Conservation (phyloP, 495 filamentous ascomycete species). For the Penicillium ochrochloron region DNA sequence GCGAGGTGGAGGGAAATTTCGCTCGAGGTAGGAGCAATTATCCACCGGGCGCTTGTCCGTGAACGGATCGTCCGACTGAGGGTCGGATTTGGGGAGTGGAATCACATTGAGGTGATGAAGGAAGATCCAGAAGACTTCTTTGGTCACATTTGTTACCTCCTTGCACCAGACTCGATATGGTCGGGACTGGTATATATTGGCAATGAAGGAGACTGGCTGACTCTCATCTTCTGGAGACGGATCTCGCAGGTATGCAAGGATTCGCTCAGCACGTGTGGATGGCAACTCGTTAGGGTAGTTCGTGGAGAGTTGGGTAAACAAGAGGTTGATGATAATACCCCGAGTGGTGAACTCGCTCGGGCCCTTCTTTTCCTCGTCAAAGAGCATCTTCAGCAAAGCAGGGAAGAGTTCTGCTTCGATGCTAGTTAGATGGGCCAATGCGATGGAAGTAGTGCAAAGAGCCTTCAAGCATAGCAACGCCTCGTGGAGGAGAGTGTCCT, state of each 20-base stretch:
- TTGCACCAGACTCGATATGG: conserved; percentile 94
- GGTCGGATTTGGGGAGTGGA: conserved; percentile 48
- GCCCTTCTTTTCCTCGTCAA: conserved; percentile 95
- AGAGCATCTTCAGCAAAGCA: conserved; percentile 83
- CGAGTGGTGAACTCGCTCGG: conserved; percentile 95
- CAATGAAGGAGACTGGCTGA: conserved; percentile 81
- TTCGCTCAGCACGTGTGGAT: conserved; percentile 62
- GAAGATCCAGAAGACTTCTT: conserved; percentile 99
- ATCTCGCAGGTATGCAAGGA: conserved; percentile 81
- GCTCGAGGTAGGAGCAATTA: conserved; percentile 38
- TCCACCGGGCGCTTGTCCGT: conserved; percentile 26
- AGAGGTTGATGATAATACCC: conserved; percentile 79
- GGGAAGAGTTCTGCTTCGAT: conserved; percentile 86
- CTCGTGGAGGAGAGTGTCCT: conserved; percentile 91
- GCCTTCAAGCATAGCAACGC: conserved; percentile 92
- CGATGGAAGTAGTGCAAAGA: conserved; percentile 86
- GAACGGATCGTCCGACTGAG: conserved; percentile 36
- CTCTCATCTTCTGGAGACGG: conserved; percentile 74
- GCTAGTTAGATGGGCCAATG: conserved; percentile 75
- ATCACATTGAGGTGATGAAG: conserved; percentile 91
- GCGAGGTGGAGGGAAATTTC: conserved; percentile 84
- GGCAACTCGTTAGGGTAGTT: conserved; percentile 53
- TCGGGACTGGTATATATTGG: conserved; percentile 82
- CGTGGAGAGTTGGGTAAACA: conserved; percentile 81
- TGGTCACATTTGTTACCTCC: conserved; percentile 88